Evolutionary conservation across 75 land plant species (phyloP).

Genomic region (Isoetes taiwanensis): DNA sequence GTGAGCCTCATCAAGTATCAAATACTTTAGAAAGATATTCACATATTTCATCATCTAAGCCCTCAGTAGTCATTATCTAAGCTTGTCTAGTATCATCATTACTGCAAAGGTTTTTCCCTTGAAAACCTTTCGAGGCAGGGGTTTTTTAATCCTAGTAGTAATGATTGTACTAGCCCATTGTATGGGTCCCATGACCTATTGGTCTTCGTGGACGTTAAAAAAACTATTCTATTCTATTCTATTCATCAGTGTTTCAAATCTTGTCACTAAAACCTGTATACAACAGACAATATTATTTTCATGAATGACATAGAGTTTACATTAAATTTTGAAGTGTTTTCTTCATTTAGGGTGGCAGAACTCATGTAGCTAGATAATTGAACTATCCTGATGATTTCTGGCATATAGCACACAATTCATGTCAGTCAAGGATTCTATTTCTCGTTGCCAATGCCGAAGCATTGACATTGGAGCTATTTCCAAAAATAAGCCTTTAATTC

Average conservation of each 20-base stretch:
- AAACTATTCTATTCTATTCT: too few relatives aligned
- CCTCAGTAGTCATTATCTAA: too few relatives aligned
- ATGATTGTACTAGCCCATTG: too few relatives aligned
- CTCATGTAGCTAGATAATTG: conserved; percentile 14
- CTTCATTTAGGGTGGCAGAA: conserved; percentile 10
- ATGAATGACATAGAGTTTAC: too few relatives aligned
- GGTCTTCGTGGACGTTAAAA: too few relatives aligned
- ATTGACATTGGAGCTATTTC: conserved; percentile 26
- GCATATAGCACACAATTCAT: conserved; percentile 24
- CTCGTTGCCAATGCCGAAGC: conserved; percentile 28
- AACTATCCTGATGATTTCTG: conserved; percentile 20
- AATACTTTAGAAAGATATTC: too few relatives aligned
- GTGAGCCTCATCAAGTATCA: conserved; percentile 29
- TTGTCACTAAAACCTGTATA: conserved; percentile 19
- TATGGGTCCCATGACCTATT: too few relatives aligned
- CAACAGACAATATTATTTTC: too few relatives aligned
- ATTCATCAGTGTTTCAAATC: conserved; percentile 24
- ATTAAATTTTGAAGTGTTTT: conserved; percentile 14
- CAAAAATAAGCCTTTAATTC: conserved; percentile 18
- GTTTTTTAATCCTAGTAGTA: conserved; percentile 15
- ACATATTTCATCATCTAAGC: too few relatives aligned
- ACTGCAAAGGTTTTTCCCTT: too few relatives aligned
- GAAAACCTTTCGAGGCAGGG: conserved; percentile 13
- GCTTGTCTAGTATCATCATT: too few relatives aligned
- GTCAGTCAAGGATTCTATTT: conserved; percentile 24